Percentiles rank a stretch among this genome's conserved stretches.
These are phyloP conservation scores for Irineochytrium annulatum DNA, from an alignment of 192 early-diverging fungal genomes.

Conservation along the genomic window DNA sequence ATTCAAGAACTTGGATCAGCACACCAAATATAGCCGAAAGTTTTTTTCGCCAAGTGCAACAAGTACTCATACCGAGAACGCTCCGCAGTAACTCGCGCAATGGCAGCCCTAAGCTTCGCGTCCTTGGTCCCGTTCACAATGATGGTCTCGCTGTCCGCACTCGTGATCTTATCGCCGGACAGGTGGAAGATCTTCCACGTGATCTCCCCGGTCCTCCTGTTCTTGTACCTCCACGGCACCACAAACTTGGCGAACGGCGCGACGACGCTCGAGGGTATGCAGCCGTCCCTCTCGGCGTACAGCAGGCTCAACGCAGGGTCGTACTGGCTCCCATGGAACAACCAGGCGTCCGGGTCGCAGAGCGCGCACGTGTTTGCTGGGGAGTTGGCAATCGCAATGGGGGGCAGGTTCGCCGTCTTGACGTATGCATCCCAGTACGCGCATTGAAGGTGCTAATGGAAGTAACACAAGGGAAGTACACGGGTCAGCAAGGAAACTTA, in stretches of 20 bases:
- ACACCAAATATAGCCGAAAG: too few relatives aligned
- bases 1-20: too few relatives aligned
- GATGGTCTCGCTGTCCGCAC: constrained; percentile 46
- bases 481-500: too few relatives aligned
- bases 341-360: constrained; percentile 37
- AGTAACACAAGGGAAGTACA: too few relatives aligned
- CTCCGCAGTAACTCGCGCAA: constrained; percentile 20
- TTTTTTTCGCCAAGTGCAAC: too few relatives aligned
- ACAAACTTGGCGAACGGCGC: constrained; percentile 31
- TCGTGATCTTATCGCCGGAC: constrained; percentile 31
- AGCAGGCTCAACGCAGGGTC: constrained; percentile 31
- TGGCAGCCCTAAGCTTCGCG: constrained; percentile 14
- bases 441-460: too few relatives aligned
- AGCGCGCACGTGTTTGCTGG: constrained; percentile 32
- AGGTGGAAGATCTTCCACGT: constrained; percentile 50
- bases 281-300: constrained; percentile 41
- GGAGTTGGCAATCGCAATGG: too few relatives aligned
- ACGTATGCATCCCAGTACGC: too few relatives aligned
- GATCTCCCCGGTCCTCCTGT: constrained; percentile 32
- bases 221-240: constrained; percentile 50
- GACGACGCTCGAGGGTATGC: constrained; percentile 36
- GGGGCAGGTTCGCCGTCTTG: too few relatives aligned
- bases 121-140: constrained; percentile 37
- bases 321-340: constrained; percentile 34
- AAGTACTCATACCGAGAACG: too few relatives aligned